These are phyloP conservation scores for Puccinia novopanici DNA, from an alignment of 1,284 basidiomycete species.

Conservation along the genomic window DNA sequence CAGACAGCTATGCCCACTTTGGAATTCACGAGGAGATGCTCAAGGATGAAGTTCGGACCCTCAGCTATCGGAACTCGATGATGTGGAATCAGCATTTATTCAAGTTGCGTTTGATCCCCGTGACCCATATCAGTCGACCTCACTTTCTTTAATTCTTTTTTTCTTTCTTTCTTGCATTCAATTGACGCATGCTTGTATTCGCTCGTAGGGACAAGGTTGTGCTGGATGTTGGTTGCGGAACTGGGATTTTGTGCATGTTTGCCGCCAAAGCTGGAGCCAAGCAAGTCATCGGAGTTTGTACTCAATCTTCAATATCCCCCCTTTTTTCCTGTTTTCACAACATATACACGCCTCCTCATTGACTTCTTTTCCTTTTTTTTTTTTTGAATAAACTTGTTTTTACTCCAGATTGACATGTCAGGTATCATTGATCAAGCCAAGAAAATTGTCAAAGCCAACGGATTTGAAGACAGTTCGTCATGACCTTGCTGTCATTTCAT, in stretches of 20 bases:
- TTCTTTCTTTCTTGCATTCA: neutral
- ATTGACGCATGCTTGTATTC: neutral
- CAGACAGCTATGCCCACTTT: constrained; percentile 88
- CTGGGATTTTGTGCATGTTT: constrained; percentile 98
- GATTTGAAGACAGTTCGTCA: constrained; percentile 84
- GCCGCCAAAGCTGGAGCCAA: constrained; percentile 95
- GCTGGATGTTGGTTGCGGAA: constrained; percentile 97
- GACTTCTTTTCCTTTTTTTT: too few species aligned
- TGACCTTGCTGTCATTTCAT: neutral
- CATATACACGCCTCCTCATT: neutral
- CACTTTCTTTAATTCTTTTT: too few species aligned
- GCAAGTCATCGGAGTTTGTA: constrained; percentile 77
- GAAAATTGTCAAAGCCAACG: constrained; percentile 94
- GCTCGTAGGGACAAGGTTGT: constrained; percentile 73
- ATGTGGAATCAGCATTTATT: constrained; percentile 93
- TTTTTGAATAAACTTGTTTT: too few species aligned
- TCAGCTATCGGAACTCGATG: constrained; percentile 92
- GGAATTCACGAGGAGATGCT: constrained; percentile 99
- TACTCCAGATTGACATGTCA: constrained; percentile 92
- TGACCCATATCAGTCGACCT: neutral
- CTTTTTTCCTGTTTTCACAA: neutral
- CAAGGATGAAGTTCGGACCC: constrained; percentile 93
- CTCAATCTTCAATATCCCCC: constrained; percentile 21
- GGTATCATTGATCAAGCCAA: constrained; percentile 99
- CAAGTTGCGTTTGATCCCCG: constrained; percentile 62